Base-by-base conservation (phyloP, 192 early-diverging fungal species). In the Mortierella alpina region DNA sequence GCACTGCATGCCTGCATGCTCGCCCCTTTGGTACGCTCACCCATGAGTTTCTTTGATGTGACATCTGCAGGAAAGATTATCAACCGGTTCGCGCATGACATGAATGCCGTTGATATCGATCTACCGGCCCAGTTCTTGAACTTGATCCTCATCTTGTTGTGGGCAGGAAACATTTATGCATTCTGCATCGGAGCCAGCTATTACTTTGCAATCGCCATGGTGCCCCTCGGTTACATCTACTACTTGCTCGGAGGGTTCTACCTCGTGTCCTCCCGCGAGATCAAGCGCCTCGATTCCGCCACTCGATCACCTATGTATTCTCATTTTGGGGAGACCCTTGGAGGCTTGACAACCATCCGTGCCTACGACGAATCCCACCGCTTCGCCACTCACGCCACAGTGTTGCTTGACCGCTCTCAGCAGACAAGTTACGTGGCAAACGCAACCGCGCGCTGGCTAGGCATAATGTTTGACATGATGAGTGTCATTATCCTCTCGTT, bases 271-370 rank as follows among this genome's bases (percentile, higher is more conserved):
- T 88, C 90, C 0, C 88, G 96, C 52, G 95, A 97, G 84, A 84
- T 97, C 56, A 95, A 96, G 84, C 89, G 96, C n/a, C 84, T 97
- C n/a, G 94, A 96, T 75, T 92, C 92, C 13, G 59, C 59, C 39
- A 42, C 59, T 42, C 59, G 59, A 12, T 61, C 59, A 18, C 59
- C 59, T 42, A 0, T 95, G 18, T 92, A 88, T 70, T 85, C 93
- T 0, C 84, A 72, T 53, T 86, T 85, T 58, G 83, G 84, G 22
- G 86, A 89, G 67, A 82, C 86, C 2, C 65, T 88, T 10, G 73
- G 66, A 39, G 91, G 91, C 11, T 77, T 86, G 4, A 68, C 73
- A 22, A 91, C 89, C 12, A 89, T 93, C 56, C 88, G 91, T 53
- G 91, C 90, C 3, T 96, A 92, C 68, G 65, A 80, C 40, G 93